A percentile compares a stretch with the other conserved stretches of the same genome.
These are phyloP conservation scores for Penicillium occitanis DNA, from an alignment of 2,329 filamentous ascomycete genomes.

Conservation along the genomic window DNA sequence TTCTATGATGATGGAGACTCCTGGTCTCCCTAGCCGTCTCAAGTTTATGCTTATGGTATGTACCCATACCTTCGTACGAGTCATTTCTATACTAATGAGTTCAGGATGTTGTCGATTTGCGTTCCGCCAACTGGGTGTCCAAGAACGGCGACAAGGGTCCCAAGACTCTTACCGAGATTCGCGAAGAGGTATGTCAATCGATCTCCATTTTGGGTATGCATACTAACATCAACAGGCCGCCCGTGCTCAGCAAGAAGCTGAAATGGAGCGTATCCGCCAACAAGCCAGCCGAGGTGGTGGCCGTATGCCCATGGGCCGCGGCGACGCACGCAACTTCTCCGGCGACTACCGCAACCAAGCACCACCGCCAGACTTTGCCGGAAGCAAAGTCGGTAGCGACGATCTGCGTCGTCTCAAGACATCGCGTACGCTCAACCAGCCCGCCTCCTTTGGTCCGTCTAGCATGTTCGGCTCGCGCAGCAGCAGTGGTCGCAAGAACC, in stretches of 20 bases:
- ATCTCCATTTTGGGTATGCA: background rate
- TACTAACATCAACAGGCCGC: constrained; percentile 51
- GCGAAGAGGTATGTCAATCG: constrained; percentile 62
- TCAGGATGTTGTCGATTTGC: constrained; percentile 79
- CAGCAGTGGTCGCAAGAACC: constrained; percentile 73
- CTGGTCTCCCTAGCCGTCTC: constrained; percentile 80
- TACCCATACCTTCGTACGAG: constrained; percentile 3
- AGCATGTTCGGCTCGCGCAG: constrained; percentile 87
- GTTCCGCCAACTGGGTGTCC: constrained; percentile 73
- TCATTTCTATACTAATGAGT: constrained; percentile 4
- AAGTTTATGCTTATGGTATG: constrained; percentile 87
- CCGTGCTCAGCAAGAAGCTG: constrained; percentile 77
- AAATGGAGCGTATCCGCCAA: constrained; percentile 59
- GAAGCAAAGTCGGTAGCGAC: constrained; percentile 85
- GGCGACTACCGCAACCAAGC: constrained; percentile 65
- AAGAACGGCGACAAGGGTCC: constrained; percentile 93
- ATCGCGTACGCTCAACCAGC: constrained; percentile 63
- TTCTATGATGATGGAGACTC: constrained; percentile 73
- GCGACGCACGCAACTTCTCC: constrained; percentile 83
- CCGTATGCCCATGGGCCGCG: constrained; percentile 73
- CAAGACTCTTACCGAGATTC: constrained; percentile 92
- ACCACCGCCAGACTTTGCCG: constrained; percentile 66
- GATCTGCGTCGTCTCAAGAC: constrained; percentile 77
- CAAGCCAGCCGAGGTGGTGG: constrained; percentile 61
- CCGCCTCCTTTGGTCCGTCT: constrained; percentile 71